Percentiles rank a stretch among this genome's conserved stretches.
Evolutionary conservation across 148 eudicot species (phyloP).

Genomic region (Rhododendron molle): DNA sequence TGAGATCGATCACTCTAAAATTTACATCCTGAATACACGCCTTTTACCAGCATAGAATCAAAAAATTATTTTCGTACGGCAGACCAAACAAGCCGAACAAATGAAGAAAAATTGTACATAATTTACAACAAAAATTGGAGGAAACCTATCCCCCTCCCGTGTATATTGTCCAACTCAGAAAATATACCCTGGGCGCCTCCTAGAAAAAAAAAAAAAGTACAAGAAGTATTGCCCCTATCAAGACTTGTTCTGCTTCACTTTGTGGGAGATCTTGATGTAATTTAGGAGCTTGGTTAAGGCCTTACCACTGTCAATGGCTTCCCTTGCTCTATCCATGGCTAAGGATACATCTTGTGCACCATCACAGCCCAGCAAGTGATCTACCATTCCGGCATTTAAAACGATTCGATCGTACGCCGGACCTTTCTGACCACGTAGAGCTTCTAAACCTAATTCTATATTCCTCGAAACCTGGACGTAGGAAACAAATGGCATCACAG

Average conservation of each 20-base stretch:
- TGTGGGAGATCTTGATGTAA: slow-evolving; percentile 72
- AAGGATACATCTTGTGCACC: slow-evolving; percentile 74
- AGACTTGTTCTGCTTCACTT: slow-evolving; percentile 26
- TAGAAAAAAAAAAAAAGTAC: background rate
- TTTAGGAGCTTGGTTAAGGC: slow-evolving; percentile 65
- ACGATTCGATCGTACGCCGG: slow-evolving; percentile 90
- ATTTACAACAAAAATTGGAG: background rate
- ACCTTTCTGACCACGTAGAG: slow-evolving; percentile 87
- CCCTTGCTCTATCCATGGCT: slow-evolving; percentile 84
- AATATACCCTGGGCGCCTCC: background rate
- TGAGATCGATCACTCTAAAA: background rate
- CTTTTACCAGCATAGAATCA: background rate
- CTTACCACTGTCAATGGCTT: slow-evolving; percentile 89
- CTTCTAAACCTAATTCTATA: slow-evolving; percentile 86
- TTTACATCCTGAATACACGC: background rate
- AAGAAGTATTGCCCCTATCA: background rate
- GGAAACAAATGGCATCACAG: background rate
- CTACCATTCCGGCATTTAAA: slow-evolving; percentile 79
- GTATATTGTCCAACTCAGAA: background rate
- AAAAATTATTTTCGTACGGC: background rate
- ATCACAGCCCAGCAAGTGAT: slow-evolving; percentile 87
- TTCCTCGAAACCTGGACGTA: slow-evolving; percentile 63
- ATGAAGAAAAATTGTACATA: background rate
- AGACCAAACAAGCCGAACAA: background rate
- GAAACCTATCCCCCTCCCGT: background rate